Conservation (phyloP, 257 asterid species). For the Rehmannia glutinosa region DNA sequence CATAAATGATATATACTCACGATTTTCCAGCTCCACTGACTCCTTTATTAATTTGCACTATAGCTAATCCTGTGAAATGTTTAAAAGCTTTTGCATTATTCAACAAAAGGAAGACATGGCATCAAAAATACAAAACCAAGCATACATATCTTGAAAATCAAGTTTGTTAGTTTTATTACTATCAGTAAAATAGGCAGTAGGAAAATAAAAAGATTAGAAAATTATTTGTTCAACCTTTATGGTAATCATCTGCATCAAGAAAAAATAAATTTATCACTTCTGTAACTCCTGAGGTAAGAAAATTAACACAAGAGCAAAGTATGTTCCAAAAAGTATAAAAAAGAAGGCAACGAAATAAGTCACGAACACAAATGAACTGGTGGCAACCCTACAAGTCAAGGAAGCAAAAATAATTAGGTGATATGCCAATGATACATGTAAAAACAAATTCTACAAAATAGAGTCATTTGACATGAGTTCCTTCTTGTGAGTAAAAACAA, state of each 20-base stretch:
- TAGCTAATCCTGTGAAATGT: conserved; percentile 47
- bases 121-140: background rate
- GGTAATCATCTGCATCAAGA: conserved; percentile 24
- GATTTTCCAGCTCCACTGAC: conserved; percentile 91
- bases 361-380: background rate
- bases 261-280: background rate
- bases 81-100: conserved; percentile 7
- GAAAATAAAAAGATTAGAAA: background rate
- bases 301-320: background rate
- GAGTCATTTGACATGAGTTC: background rate
- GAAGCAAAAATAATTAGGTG: background rate
- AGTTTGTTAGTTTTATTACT: background rate
- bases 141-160: background rate
- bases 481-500: background rate
- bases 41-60: conserved; percentile 86
- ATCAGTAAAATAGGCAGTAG: background rate
- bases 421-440: background rate
- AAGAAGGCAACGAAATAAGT: background rate
- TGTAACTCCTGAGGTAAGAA: background rate
- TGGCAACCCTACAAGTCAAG: conserved; percentile 15
- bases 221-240: conserved; percentile 26
- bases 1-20: conserved; percentile 35
- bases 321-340: background rate
- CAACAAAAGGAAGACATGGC: background rate
- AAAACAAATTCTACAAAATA: background rate